These are phyloP conservation scores for Colletotrichum noveboracense DNA, from an alignment of 2,329 filamentous ascomycete genomes.

Conservation along the genomic window DNA sequence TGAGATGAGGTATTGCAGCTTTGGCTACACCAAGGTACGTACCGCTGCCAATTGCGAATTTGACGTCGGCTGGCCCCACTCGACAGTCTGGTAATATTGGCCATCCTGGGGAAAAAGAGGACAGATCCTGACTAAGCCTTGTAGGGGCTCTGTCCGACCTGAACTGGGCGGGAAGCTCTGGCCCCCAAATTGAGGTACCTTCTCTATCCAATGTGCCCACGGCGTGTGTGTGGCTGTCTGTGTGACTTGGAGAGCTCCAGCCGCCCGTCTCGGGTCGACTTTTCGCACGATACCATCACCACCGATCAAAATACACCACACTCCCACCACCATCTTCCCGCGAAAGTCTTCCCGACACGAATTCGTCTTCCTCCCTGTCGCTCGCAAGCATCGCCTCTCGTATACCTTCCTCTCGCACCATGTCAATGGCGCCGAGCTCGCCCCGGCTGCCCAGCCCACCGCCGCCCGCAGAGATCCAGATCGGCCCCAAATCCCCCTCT, in stretches of 20 bases:
- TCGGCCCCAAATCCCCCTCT: slow-evolving; percentile 78
- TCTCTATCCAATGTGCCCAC: background rate
- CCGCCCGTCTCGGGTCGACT: slow-evolving; percentile 11
- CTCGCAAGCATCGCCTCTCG: background rate
- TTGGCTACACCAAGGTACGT: background rate
- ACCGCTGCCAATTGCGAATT: background rate
- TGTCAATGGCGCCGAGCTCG: slow-evolving; percentile 74
- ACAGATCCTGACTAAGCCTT: slow-evolving; percentile 16
- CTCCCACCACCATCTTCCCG: background rate
- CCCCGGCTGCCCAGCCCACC: slow-evolving; percentile 94
- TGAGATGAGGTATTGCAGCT: background rate
- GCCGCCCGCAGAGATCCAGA: slow-evolving; percentile 92
- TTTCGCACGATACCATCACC: slow-evolving; percentile 6
- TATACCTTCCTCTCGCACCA: slow-evolving; percentile 31
- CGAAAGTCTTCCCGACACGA: background rate
- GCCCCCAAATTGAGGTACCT: background rate
- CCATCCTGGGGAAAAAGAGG: background rate
- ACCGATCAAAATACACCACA: background rate
- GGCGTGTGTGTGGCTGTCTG: background rate
- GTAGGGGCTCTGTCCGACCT: background rate
- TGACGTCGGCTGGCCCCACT: slow-evolving; percentile 7
- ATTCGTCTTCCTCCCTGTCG: background rate
- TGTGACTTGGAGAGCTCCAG: slow-evolving; percentile 14
- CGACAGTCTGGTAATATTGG: background rate
- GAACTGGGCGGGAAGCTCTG: slow-evolving; percentile 4